Percentiles rank a stretch among this genome's conserved stretches.
Evolutionary conservation across 148 eudicot genomes (phyloP).

Genomic region (Pharnaceum exiguum): DNA sequence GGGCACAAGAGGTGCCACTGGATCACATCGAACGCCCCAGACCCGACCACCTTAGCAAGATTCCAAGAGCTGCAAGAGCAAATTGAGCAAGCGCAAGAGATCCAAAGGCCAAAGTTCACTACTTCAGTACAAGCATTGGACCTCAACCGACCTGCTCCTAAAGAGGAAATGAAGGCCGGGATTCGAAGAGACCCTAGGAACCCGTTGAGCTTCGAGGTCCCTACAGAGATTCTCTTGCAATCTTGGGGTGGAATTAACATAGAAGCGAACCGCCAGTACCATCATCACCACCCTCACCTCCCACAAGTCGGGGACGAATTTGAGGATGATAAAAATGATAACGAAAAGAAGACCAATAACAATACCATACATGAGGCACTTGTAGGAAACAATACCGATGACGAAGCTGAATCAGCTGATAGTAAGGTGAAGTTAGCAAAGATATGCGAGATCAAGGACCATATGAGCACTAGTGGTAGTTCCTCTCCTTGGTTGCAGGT

Average conservation of each 20-base stretch:
- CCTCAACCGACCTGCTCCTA: slow-evolving; percentile 52
- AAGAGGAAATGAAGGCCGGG: slow-evolving; percentile 18
- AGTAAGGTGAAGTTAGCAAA: slow-evolving; percentile 62
- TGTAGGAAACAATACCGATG: neutral
- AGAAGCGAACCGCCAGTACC: slow-evolving; percentile 9
- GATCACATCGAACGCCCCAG: slow-evolving; percentile 67
- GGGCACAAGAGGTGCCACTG: slow-evolving; percentile 96
- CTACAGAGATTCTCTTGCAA: slow-evolving; percentile 53
- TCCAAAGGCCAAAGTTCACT: slow-evolving; percentile 22
- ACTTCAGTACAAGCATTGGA: slow-evolving; percentile 37
- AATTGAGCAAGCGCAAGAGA: slow-evolving; percentile 27
- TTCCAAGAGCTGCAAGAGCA: slow-evolving; percentile 46
- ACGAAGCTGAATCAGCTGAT: slow-evolving; percentile 70
- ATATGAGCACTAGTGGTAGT: slow-evolving; percentile 29
- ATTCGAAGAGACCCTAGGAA: slow-evolving; percentile 41
- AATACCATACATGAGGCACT: slow-evolving; percentile 5
- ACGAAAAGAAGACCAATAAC: slow-evolving; percentile 13
- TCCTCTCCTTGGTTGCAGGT: slow-evolving; percentile 76
- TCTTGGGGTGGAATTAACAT: slow-evolving; percentile 35
- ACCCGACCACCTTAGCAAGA: slow-evolving; percentile 39
- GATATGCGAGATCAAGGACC: slow-evolving; percentile 59
- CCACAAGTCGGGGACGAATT: neutral
- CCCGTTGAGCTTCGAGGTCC: slow-evolving; percentile 52
- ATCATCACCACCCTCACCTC: neutral
- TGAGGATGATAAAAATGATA: neutral